Evolutionary conservation across 495 filamentous ascomycete genomes (phyloP), one percentile per base, ranked within the genome.

Genomic region (Parathielavia hyrcaniae): DNA sequence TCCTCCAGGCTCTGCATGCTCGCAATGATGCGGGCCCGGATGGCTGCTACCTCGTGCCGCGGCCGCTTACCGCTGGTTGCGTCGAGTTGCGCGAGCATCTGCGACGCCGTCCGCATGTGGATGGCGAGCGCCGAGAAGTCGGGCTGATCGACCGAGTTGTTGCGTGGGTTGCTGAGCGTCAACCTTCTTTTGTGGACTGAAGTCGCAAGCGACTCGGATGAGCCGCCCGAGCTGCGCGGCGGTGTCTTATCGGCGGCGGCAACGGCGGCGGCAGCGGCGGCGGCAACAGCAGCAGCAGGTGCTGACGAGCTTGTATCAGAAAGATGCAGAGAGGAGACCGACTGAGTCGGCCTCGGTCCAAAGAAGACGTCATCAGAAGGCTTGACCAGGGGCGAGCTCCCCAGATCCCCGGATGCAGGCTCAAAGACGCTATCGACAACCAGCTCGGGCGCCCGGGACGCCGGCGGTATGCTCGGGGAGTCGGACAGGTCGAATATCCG

Each of bases 1-100:
- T 90, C 86, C 64, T 90, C 86, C n/a, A 90, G 77, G 64, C 73
- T 86, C 62, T 90, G 86, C 86, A 90, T 90, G 69, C 86, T 89
- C 3, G 87, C 87, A 60, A 90, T 90, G 61, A 90, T 90, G 71
- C 84, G 84, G 13, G 85, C 81, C 59, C 85, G 75, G 68, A 90
- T 90, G 23, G 85, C 86, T 10, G 83, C 86, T 10, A 90, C 86
- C 67, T 90, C 87, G 40, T 81, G 76, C 60, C 77, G 82, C 16
- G 86, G 86, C 34, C 87, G 72, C 63, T 89, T 90, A 4, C 83
- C 81, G 61, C 83, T 81, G 23, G 84, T 88, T 1, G 84, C 79
- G 53, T 89, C 86, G 40, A 90, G 78, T 65, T 90, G 86, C 14
- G 86, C 85, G 22, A 90, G 68, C 86, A 90, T 90, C 69, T 88